Evolutionary conservation across 2,329 filamentous ascomycete species (phyloP), one percentile per base, ranked within the genome.

Genomic region (Thelonectria rubi): DNA sequence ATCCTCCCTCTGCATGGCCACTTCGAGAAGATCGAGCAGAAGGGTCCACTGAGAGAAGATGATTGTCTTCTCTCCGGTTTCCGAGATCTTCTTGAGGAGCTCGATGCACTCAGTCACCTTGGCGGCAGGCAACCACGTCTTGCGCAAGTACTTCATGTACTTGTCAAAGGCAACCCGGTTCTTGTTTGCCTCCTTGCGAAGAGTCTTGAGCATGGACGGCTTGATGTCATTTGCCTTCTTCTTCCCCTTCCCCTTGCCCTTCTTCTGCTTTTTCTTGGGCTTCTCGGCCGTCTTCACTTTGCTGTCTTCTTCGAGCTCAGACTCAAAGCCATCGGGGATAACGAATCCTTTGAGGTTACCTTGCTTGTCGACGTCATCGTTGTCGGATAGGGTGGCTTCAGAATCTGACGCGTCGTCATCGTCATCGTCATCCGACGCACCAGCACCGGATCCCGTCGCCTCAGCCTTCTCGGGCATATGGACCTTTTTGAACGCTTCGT

Each of bases 91-190:
- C 39, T 84, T 84, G 5, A 97, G 79, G 57, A 97, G 91, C 53
- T 87, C 85, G 67, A 95, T 81, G 15, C 97, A 82, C 9, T 91
- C 89, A 62, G 93, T 88, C 5, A 94, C 92, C 78, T 97, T 97
- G 69, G 90, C 92, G 72, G 91, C 93, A 60, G 88, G 88, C 59
- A 90, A 78, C 85, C 88, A 97, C 26, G 86, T 83, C 73, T 89
- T 87, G 21, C 84, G 82, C 7, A 95, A 81, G 53, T 88, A 90
- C 34, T 79, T 80, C 69, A 93, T 83, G 75, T 95, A 97, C 66
- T 84, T 86, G 63, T 81, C 83, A 69, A 89, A 90, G 3, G 90
- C 87, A 12, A 82, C 83, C 26, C 82, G 83, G 75, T 87, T 94
- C 64, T 84, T 86, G 50, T 80, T 79, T 0, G 87, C 88, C 24